Base-by-base conservation (phyloP, 495 filamentous ascomycete genomes). In the Hypoxylon cercidicola region DNA sequence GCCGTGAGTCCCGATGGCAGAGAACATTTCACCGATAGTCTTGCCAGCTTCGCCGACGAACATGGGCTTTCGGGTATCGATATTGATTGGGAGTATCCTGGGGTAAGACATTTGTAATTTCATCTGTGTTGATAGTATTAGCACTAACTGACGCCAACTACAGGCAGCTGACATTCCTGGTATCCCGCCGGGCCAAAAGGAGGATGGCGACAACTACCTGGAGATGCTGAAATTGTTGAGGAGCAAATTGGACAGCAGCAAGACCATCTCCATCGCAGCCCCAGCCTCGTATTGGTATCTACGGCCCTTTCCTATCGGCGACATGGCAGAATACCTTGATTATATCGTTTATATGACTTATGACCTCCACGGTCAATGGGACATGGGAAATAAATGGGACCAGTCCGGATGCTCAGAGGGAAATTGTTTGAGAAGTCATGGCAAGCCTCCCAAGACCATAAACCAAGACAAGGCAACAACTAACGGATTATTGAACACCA, bases 41-140 rank as follows among this genome's bases (percentile, higher is more conserved):
- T 70, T 0, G 32, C 55, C 2, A 64, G 45, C 0, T 62, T 77
- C 18, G 65, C 62, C 6, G 60, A 11, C 76, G 13, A 40, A 43
- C 21, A 55, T 81, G 0, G 78, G 80, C 41, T n/a, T n/a, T n/a
- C n/a, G n/a, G 76, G 76, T 3, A 46, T 73, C 15, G 74, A 78
- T 55, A 32, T 75, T 25, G 75, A 78, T 56, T 78, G 75, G 75
- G 75, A 78, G 46, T 77, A 79, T 34, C 78, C 78, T 1, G 72
- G 71, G 5, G 54, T 49, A 47, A 70, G 59, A 30, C n/a, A n/a
- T n/a, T n/a, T n/a, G n/a, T n/a, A n/a, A n/a, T n/a, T n/a, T n/a
- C n/a, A n/a, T n/a, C n/a, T n/a, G n/a, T n/a, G n/a, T n/a, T n/a
- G n/a, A n/a, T n/a, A n/a, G n/a, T n/a, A n/a, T n/a, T n/a, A n/a